Evolutionary conservation across 257 asterid genomes (phyloP), one percentile per base, ranked within the genome.

Genomic region (Leptodermis oblonga): DNA sequence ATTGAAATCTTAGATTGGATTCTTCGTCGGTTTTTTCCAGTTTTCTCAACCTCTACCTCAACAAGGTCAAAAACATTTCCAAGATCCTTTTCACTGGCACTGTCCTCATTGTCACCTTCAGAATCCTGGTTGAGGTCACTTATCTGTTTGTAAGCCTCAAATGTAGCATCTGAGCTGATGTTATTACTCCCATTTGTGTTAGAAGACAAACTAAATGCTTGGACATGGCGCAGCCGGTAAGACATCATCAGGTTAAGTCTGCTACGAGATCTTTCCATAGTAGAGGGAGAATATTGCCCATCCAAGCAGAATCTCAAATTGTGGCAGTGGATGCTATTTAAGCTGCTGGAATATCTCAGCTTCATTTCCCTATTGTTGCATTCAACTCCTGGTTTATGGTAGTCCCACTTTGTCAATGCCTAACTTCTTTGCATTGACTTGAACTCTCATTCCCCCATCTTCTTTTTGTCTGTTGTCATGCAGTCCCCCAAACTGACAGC

Each of bases 1-100:
- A 90, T 72, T 6, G 77, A 83, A 22, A 88, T 75, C 83, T 81
- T 86, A 43, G 97, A 86, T 64, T 75, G 81, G 68, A 90, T 85
- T 75, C 76, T 85, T 61, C 97, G 77, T 53, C 86, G 80, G 72
- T 82, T 88, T 7, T 74, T 81, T 71, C 94, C 89, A 1, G 82
- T 80, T 55, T 81, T 82, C 68, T 86, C 90, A 70, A 90, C 83
- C 63, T 78, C 78, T 65, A 84, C 78, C 67, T 84, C 86, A 70
- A 88, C 37, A 41, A 63, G 73, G 25, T 66, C 80, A 23, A 67
- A 83, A 48, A 71, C 84, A 62, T 53, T 64, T 2, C 53, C 69
- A 33, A 43, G 37, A 48, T 61, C 56, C 23, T 20, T 12, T 26
- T 62, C 31, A n/a, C 30, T 18, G 46, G 8, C 46, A 28, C 48